Base-by-base conservation (phyloP, 1,284 basidiomycete genomes). In the Paramarasmius palmivorus region DNA sequence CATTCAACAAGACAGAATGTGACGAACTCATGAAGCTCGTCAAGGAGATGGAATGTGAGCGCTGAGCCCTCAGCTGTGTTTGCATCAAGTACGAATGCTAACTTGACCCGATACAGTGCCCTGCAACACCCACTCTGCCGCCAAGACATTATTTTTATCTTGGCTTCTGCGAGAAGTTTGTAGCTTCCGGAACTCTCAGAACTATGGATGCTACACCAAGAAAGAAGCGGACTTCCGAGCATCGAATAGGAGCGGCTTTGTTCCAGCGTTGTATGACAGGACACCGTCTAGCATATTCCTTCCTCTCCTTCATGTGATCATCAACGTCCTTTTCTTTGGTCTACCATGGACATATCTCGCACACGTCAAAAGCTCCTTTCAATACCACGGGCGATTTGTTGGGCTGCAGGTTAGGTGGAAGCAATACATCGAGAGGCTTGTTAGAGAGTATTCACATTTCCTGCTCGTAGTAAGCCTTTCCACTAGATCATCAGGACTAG, bases 371-470 rank as follows among this genome's bases (percentile, higher is more conserved):
- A 58, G 61, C 26, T 75, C 75, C 1, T 75, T 75, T 56, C 73
- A 78, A 65, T 79, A 77, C 57, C 72, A 74, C 7, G 78, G 79
- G 3, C 73, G 80, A 25, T 65, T 81, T 20, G 65, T 70, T 2
- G 75, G 69, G 41, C 66, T 81, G n/a, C 73, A 79, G 57, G 60
- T 70, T 42, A 76, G 70, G 38, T 82, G 79, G 79, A 68, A 76
- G 50, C 60, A 58, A 12, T 82, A 81, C 53, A 75, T 78, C 15
- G 68, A 72, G 23, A 73, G 77, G 34, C 69, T 82, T 4, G 76
- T 78, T 4, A 68, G 74, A 53, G 79, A 82, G 56, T 81, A 81
- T 59, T 77, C 78, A 5, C 74, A 82, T 56, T 81, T 82, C 55
- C 66, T 82, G 20, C 70, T 82, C 6, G 75, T 80, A 22, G 81